Conservation (phyloP, 2,329 filamentous ascomycete genomes). For the Aspergillus japonicus region DNA sequence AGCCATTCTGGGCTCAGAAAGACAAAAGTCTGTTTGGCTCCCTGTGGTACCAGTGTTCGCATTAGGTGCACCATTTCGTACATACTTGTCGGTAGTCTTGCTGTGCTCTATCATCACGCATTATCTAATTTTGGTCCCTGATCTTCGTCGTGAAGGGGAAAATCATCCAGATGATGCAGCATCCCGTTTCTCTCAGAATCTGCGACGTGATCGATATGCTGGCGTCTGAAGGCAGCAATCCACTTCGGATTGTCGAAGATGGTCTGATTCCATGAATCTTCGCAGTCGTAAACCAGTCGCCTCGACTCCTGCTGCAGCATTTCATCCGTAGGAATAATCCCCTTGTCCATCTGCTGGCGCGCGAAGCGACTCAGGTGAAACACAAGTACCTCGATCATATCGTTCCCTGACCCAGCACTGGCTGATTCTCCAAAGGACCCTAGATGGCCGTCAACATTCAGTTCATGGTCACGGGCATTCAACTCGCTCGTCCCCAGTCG, state of each 20-base stretch:
- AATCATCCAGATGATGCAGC: neutral
- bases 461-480: neutral
- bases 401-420: neutral
- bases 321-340: slow-evolving; percentile 47
- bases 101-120: neutral
- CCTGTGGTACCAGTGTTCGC: neutral
- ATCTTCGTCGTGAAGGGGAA: neutral
- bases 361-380: slow-evolving; percentile 21
- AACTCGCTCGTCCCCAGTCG: neutral
- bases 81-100: neutral
- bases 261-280: slow-evolving; percentile 49
- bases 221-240: slow-evolving; percentile 19
- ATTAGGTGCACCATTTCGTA: neutral
- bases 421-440: neutral
- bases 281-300: slow-evolving; percentile 46
- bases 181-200: neutral
- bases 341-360: slow-evolving; percentile 10
- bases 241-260: slow-evolving; percentile 27
- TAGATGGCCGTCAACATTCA: neutral
- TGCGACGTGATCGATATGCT: slow-evolving; percentile 7
- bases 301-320: slow-evolving; percentile 51
- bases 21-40: too few species aligned
- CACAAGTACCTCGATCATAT: slow-evolving; percentile 9
- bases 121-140: neutral
- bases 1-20: too few species aligned